Evolutionary conservation across 306 rosid species (phyloP), one percentile per base, ranked within the genome.

Genomic region (Vachellia collinsii): DNA sequence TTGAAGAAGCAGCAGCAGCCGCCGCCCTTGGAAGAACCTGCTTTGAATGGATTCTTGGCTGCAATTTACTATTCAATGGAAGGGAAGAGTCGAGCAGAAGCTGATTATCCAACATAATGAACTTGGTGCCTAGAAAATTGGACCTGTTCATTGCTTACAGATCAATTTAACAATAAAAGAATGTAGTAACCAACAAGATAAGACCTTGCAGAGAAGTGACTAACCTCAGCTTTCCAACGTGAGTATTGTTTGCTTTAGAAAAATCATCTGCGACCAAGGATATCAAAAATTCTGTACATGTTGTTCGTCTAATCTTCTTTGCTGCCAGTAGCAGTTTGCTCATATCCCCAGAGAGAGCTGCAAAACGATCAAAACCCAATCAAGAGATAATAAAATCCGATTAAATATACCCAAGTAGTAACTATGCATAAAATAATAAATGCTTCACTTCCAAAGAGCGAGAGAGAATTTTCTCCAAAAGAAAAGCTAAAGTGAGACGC

Each of bases 71-170:
- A 83, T 78, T 87, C 64, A 84, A 61, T 79, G 83, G 91, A 83
- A 84, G 70, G 51, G 87, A 81, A 70, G 90, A 77, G 70, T 79
- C 92, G 9, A 75, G 79, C 4, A 88, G 90, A 50, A 87, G 87
- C 67, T 95, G 95, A 62, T 88, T 87, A 59, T 93, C 99, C 56
- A 83, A 81, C 67, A 91, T 80, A 66, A 81, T 85, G 79, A 95
- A 93, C 90, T 93, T 95, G 72, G 98, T 93, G 23, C 98, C 97
- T 14, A 95, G 84, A 84, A 95, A 95, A 85, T 95, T 93, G 79
- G 99, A 91, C 88, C 99, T 95, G 92, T 76, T 75, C 68, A 79
- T 47, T 76, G 77, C 72, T 75, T 62, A 46, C 59, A 77, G 75
- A 83, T 84, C 77, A 68, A 73, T 77, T 58, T 6, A 46, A 63